phyloP scores from a whole-genome alignment of 129 eudicot genomes.

The Tanacetum coccineum region DNA sequence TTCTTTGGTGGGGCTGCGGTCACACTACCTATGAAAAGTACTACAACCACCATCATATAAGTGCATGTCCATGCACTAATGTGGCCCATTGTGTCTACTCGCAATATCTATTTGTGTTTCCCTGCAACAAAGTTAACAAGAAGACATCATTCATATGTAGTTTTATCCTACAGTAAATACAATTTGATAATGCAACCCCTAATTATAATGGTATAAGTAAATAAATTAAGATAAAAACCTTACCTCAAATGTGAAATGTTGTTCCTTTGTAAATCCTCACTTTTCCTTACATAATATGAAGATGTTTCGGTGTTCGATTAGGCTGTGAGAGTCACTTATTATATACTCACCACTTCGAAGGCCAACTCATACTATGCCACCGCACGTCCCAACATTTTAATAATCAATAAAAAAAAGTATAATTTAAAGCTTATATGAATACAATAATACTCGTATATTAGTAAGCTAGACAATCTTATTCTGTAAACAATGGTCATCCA shows the following conservation, averaged over 20 bases:
- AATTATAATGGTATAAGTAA: not conserved
- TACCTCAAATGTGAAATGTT: slow-evolving; percentile 21
- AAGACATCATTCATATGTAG: slow-evolving; percentile 1
- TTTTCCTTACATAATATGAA: too few species aligned
- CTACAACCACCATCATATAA: slow-evolving; percentile 4
- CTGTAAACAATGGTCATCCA: too few species aligned
- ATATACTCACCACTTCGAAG: too few species aligned
- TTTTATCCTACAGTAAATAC: too few species aligned
- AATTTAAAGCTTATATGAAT: too few species aligned
- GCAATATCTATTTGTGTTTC: not conserved
- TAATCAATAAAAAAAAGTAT: too few species aligned
- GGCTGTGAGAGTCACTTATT: too few species aligned
- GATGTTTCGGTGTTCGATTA: too few species aligned
- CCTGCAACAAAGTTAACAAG: slow-evolving; percentile 8
- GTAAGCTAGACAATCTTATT: too few species aligned
- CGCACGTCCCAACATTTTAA: too few species aligned
- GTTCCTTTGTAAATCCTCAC: not conserved
- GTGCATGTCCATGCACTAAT: slow-evolving; percentile 7
- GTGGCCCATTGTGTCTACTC: slow-evolving; percentile 7
- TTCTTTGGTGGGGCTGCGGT: slow-evolving; percentile 51
- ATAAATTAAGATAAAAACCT: not conserved
- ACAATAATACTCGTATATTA: too few species aligned
- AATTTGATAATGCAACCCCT: not conserved
- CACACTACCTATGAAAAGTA: slow-evolving; percentile 24
- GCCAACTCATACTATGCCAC: too few species aligned